Conservation (phyloP, 257 asterid species). For the Solanum tarijense region DNA sequence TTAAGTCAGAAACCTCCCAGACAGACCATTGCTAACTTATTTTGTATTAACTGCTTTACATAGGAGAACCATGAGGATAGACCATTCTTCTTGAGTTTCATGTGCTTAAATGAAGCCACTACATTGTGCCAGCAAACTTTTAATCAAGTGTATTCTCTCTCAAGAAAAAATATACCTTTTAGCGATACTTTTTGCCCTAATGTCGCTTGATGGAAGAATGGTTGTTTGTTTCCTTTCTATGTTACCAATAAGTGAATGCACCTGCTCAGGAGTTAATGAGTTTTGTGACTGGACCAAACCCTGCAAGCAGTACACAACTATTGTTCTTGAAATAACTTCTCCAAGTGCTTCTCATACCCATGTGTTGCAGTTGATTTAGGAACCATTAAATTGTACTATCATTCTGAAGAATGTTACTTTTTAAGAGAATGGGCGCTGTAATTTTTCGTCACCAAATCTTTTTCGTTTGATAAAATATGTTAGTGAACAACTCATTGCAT, state of each 20-base stretch:
- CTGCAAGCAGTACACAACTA: not conserved
- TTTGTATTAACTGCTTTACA: not conserved
- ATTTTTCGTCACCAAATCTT: not conserved
- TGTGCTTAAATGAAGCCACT: not conserved
- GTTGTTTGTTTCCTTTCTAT: not conserved
- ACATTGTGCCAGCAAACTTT: not conserved
- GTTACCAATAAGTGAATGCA: not conserved
- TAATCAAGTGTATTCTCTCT: not conserved
- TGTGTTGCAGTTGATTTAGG: not conserved
- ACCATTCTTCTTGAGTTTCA: not conserved
- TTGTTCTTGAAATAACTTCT: not conserved
- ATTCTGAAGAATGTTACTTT: not conserved
- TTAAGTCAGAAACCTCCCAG: not conserved
- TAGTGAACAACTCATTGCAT: not conserved
- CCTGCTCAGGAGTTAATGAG: not conserved
- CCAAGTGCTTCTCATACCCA: not conserved
- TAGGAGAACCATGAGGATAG: not conserved
- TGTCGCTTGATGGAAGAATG: not conserved
- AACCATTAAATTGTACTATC: not conserved
- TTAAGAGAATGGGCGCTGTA: not conserved
- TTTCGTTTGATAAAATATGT: not conserved
- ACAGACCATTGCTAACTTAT: not conserved
- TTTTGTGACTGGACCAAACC: not conserved
- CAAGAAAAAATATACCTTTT: not conserved
- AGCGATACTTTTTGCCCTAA: not conserved